A percentile compares a stretch with the other conserved stretches of the same genome.
Conservation (phyloP, 352 stramenopile genomes). For the Phytophthora tubulina region DNA sequence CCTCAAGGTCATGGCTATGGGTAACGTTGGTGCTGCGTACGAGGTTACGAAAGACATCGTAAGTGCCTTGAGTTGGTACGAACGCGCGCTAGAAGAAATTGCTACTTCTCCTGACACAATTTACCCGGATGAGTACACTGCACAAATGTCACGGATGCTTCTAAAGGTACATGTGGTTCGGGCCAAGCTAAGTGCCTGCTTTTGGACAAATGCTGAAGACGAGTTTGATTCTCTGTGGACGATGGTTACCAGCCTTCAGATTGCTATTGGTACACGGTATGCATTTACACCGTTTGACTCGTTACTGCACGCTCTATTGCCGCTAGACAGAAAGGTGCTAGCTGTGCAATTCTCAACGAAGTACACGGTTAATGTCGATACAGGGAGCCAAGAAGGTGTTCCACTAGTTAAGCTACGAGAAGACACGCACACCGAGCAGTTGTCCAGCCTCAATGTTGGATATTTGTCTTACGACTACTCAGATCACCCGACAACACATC, state of each 20-base stretch:
- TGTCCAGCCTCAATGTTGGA: constrained; percentile 59
- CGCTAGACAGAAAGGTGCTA: constrained; percentile 49
- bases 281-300: constrained; percentile 79
- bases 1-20: constrained; percentile 48
- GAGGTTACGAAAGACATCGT: constrained; percentile 48
- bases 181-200: constrained; percentile 58
- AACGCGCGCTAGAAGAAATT: constrained; percentile 27
- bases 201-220: constrained; percentile 55
- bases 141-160: constrained; percentile 19
- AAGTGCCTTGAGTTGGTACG: constrained; percentile 45
- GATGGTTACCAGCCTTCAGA: constrained; percentile 44
- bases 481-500: constrained; percentile 81
- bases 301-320: constrained; percentile 56
- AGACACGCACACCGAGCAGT: constrained; percentile 1
- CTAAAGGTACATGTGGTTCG: constrained; percentile 49
- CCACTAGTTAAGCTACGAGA: neutral
- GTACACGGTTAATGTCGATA: constrained; percentile 9
- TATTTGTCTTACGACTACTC: constrained; percentile 88
- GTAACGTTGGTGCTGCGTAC: constrained; percentile 61
- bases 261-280: constrained; percentile 25
- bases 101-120: constrained; percentile 7
- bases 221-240: constrained; percentile 43
- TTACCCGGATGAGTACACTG: constrained; percentile 22
- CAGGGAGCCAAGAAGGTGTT: neutral
- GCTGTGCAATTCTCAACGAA: constrained; percentile 45